Evolutionary conservation across 2,329 filamentous ascomycete species (phyloP), one percentile per base, ranked within the genome.

Genomic region (Whalleya microplaca): DNA sequence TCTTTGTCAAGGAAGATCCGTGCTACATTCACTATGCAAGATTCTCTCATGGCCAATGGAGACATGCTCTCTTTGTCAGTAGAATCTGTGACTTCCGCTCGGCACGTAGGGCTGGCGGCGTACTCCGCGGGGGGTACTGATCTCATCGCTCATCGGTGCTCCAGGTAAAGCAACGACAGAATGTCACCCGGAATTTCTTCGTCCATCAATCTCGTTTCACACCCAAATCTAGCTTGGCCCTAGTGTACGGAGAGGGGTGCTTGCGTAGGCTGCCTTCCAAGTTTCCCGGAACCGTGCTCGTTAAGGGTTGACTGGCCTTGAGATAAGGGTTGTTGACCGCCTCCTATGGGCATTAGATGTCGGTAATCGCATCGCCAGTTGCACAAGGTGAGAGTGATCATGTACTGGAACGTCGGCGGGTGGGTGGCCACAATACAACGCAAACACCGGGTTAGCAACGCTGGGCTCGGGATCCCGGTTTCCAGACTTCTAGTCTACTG

Each of bases 21-120:
- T 58, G 57, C 50, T 53, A 55, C 56, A 52, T 56, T 61, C 57
- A 58, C 58, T 58, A 63, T 63, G 55, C 60, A 63, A 58, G n/a
- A 21, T 43, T 50, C 50, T 53, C 60, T 58, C 57, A 63, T 61
- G 51, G 53, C 48, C 42, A 41, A 49, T 60, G 44, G 51, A 60
- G 32, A 51, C 23, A 48, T 54, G 45, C 48, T n/a, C n/a, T n/a
- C n/a, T n/a, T n/a, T n/a, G n/a, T n/a, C n/a, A n/a, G 45, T 42
- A 42, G 53, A 54, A 53, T 49, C 45, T 58, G 53, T 45, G 52
- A 55, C 43, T 29, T 29, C 48, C 49, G 47, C 52, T 60, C 55
- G 45, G 29, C 41, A 37, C 10, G 14, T 37, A 37, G 32, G 32
- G 32, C 32, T 37, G 32, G 32, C 4, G 32, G 32, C 32, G 32